Conservation (phyloP, 805 yeast species). For the Metschnikowia santaceciliae region DNA sequence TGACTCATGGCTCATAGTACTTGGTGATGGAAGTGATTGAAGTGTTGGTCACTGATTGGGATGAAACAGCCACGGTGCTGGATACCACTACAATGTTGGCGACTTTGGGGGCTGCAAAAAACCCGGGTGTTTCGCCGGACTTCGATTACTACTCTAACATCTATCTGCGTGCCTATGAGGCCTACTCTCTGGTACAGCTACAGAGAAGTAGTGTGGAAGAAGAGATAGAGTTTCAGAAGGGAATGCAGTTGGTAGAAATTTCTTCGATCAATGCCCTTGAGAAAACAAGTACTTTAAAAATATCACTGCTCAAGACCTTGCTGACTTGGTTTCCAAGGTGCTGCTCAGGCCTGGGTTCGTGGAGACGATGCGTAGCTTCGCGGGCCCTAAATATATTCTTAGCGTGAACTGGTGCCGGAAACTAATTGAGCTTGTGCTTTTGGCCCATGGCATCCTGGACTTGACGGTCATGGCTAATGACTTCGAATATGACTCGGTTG, state of each 20-base stretch:
- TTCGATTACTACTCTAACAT: conserved; percentile 43
- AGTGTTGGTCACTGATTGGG: conserved; percentile 54
- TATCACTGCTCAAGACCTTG: conserved; percentile 28
- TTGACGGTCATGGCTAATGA: conserved; percentile 48
- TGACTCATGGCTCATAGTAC: not conserved
- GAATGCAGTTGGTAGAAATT: conserved; percentile 43
- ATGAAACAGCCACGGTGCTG: conserved; percentile 54
- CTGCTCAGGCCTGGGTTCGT: conserved; percentile 38
- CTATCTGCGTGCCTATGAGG: conserved; percentile 36
- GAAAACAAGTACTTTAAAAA: conserved; percentile 39
- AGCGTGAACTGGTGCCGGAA: conserved; percentile 62
- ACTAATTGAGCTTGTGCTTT: conserved; percentile 38
- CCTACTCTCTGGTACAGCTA: conserved; percentile 18
- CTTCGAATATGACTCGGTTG: conserved; percentile 32
- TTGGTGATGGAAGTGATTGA: not conserved
- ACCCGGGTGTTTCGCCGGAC: conserved; percentile 34
- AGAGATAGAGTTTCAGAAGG: conserved; percentile 46
- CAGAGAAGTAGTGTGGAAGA: conserved; percentile 24
- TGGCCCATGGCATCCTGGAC: conserved; percentile 18
- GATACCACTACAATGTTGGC: conserved; percentile 57
- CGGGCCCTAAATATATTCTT: conserved; percentile 41
- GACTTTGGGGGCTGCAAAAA: conserved; percentile 39
- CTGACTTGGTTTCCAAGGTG: conserved; percentile 33
- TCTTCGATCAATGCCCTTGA: conserved; percentile 45
- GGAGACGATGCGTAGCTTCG: conserved; percentile 23